Base-by-base conservation (phyloP, 371 early-diverging fungal genomes). In the Mucor plumbeus region DNA sequence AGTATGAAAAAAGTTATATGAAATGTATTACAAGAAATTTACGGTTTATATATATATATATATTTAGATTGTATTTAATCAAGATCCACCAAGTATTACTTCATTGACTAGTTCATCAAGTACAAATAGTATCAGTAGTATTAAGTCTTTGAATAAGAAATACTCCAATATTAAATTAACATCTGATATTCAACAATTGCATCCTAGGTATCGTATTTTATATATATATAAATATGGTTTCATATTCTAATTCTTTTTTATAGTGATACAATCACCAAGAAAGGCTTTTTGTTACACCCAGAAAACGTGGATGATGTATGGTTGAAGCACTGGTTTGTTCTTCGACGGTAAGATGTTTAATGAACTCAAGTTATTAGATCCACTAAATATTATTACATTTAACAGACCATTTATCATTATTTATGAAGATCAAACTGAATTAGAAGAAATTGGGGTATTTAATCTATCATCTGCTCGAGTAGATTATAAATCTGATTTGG, bases 321-420 rank as follows among this genome's bases (percentile, higher is more conserved):
- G 80, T 17, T 63, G 31, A 79, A 76, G 57, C 73, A 67, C 56
- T 79, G 77, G 77, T 72, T 72, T 74, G 77, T 76, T 39, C 67
- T 79, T 47, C 62, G 72, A 73, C 70, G 80, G 80, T 79, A 71
- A 81, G n/a, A 33, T 39, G 35, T 26, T 35, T 21, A 38, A 31
- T 33, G 21, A 8, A 64, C 33, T 14, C 6, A n/a, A 1, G 40
- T 17, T 9, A 59, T 14, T 14, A 19, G 5, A 19, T 36, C 26
- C 38, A 17, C 2, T 59, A 44, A 56, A 33, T 44, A 17, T 34
- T 8, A 48, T 3, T 9, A 7, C 9, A 41, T 54, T 43, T 15
- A 5, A 31, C 64, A 85, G 88, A 50, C 95, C 95, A 17, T 91
- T 89, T 71, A 77, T 95, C 38, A 91, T 89, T 60, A 81, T 93